Base-by-base conservation (phyloP, 805 yeast species). In the Candida oleophila region DNA sequence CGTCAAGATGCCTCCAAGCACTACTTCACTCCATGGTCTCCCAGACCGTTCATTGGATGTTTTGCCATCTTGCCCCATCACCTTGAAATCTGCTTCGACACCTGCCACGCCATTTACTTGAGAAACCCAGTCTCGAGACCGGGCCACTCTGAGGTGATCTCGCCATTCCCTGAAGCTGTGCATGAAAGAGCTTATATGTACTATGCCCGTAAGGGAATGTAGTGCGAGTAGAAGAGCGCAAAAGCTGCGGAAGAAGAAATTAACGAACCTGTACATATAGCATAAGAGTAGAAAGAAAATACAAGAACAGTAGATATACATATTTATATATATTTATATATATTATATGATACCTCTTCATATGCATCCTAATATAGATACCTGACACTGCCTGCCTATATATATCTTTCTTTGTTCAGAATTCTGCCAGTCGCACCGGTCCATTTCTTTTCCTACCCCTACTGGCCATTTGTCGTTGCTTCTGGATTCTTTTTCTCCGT, bases 121-220 rank as follows among this genome's bases (percentile, higher is more conserved):
- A 85, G 97, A 69, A 96, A 94, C 65, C 99, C 99, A 14, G 90
- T 94, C 42, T 96, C 97, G 12, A 82, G 97, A 65, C 97, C 97
- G 4, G 97, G 97, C 47, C 91, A 88, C 62, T 87, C 96, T 28
- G 99, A 94, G 73, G 96, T 94, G 49, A 87, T 94, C 52, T 76
- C 96, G 47, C 99, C 99, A 45, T 89, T 85, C 66, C 83, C 85
- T 34, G 75, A 81, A 51, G 84, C 83, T 49, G 81, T 83, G 54
- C 97, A 92, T 60, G 94, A 91, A 71, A 82, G 96, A 66, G 96
- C 97, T 36, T 91, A 87, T 76, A 87, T 90, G 94, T 90, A 85
- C 80, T 92, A 92, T 69, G 81, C 81, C 43, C 83, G 90, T 77
- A 83, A 80, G 61, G 88, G 91, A 45, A 54, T 71, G 70, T 73